Percentiles rank a stretch among this genome's conserved stretches.
phyloP scores from a whole-genome alignment of 352 stramenopile genomes.

The Pythium vanterpoolii region DNA sequence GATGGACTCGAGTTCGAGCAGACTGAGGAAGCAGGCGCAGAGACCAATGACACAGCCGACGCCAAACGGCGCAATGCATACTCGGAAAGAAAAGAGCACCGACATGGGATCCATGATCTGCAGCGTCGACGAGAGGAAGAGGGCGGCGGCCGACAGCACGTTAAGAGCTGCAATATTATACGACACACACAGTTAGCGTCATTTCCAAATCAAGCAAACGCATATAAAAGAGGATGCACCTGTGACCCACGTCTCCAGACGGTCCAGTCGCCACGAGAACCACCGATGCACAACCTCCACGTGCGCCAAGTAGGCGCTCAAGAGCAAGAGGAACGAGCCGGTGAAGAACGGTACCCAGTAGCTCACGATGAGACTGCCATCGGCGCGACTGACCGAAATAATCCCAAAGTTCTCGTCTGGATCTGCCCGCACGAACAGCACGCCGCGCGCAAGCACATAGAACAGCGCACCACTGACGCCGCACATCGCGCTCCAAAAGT shows the following conservation, averaged over 20 bases:
- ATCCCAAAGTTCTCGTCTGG: conserved; percentile 65
- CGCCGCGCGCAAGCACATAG: conserved; percentile 56
- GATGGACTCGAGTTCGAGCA: conserved; percentile 73
- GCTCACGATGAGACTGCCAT: conserved; percentile 62
- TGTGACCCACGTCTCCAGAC: conserved; percentile 53
- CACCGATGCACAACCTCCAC: conserved; percentile 84
- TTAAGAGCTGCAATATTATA: conserved; percentile 37
- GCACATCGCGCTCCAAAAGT: conserved; percentile 73
- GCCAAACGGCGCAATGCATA: conserved; percentile 67
- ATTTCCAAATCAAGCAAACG: not conserved
- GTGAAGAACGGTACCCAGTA: conserved; percentile 84
- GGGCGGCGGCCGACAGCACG: conserved; percentile 54
- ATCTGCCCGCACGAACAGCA: conserved; percentile 52
- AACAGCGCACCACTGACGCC: conserved; percentile 59
- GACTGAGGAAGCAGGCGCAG: conserved; percentile 57
- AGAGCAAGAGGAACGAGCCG: conserved; percentile 70
- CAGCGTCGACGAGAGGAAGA: conserved; percentile 78
- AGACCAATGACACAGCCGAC: conserved; percentile 67
- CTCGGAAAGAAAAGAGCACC: conserved; percentile 69
- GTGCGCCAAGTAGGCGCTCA: conserved; percentile 75
- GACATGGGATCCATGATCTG: conserved; percentile 85
- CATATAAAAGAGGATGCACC: conserved; percentile 26
- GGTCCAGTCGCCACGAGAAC: conserved; percentile 74
- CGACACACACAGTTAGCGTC: conserved; percentile 13
- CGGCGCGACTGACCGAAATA: conserved; percentile 58